A percentile compares a stretch with the other conserved stretches of the same genome.
Conservation (phyloP, 148 eudicot genomes). For the Bassia scoparia region DNA sequence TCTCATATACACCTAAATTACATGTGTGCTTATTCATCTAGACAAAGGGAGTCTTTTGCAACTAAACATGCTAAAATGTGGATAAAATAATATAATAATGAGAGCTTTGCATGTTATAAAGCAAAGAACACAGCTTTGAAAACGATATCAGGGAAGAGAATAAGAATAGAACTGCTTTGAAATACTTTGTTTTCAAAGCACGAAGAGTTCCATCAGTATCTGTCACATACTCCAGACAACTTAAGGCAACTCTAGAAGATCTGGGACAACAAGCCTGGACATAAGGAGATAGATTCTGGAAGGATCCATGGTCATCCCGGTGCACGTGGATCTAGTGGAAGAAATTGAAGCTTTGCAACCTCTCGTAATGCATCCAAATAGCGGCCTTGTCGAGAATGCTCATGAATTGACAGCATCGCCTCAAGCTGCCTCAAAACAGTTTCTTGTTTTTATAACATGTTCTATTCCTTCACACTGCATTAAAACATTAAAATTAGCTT, state of each 20-base stretch:
- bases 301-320: conserved; percentile 54
- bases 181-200: conserved; percentile 79
- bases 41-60: not conserved
- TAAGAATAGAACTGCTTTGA: not conserved
- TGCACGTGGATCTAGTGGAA: conserved; percentile 79
- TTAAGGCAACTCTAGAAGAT: conserved; percentile 79
- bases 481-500: conserved; percentile 14
- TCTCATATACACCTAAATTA: not conserved
- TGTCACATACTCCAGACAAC: conserved; percentile 65
- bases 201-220: conserved; percentile 96
- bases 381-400: conserved; percentile 51
- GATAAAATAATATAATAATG: not conserved
- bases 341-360: conserved; percentile 75
- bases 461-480: conserved; percentile 79
- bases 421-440: conserved; percentile 86
- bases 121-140: not conserved
- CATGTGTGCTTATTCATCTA: not conserved
- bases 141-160: not conserved
- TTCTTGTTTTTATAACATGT: conserved; percentile 71
- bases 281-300: conserved; percentile 64
- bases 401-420: conserved; percentile 72
- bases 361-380: conserved; percentile 76
- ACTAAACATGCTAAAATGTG: not conserved
- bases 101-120: not conserved
- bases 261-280: conserved; percentile 93